Evolutionary conservation across 1,284 basidiomycete genomes (phyloP), one percentile per base, ranked within the genome.

Genomic region (Salmacisia buchloeana): DNA sequence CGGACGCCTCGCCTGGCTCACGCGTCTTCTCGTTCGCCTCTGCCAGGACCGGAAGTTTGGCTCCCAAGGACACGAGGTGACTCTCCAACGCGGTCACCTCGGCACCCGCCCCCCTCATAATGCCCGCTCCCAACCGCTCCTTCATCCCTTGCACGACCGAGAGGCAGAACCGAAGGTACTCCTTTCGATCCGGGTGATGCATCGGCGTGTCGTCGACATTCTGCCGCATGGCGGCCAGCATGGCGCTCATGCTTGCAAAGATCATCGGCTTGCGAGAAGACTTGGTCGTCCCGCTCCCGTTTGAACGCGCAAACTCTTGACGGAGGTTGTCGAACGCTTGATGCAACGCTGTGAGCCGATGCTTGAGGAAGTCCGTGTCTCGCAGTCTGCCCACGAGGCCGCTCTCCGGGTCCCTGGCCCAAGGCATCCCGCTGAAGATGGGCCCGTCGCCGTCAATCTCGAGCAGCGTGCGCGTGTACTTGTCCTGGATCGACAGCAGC

Each of bases 401-500:
- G 7, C 38, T 39, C 15, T 49, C 39, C 15, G 27, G 45, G 21
- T 54, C 49, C 12, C 49, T 27, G 18, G 49, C 29, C 49, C 49
- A 54, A 9, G 49, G 49, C 49, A 54, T 54, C 12, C 34, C 34
- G 27, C 49, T 27, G 49, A 54, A 54, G 27, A 54, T 33, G 9
- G 49, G 49, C 3, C 49, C 49, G 49, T 54, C 49, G 27, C 49
- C 49, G 21, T 54, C 49, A 18, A 33, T 33, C 27, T 54, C 49
- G 25, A 54, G 12, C 29, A 71, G 43, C 1, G 58, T 60, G 25
- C n/a, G 38, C 0, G 75, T 75, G 18, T 64, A 75, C 13, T 61
- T 60, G 27, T 69, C 62, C 60, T 76, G 75, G 9, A 70, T 49
- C 0, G 70, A 69, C 27, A 69, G 56, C n/a, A 63, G 62, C 13